Evolutionary conservation across 225 moss, liverwort and hornwort species (phyloP), one percentile per base, ranked within the genome.

Genomic region (Bryoerythrophyllum caledonicum): DNA sequence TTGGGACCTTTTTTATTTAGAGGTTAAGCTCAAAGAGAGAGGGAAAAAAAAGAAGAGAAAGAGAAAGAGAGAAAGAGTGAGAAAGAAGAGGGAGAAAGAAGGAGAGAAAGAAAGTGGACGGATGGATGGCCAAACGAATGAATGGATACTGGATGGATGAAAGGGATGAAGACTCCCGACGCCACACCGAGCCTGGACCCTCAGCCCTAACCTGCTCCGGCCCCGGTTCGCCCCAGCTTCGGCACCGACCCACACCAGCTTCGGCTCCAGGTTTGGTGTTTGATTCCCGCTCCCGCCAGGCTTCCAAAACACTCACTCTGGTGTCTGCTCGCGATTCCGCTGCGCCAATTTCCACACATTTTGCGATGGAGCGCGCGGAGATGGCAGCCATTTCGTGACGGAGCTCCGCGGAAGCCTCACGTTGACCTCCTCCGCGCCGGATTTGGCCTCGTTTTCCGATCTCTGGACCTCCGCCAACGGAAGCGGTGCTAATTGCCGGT

Each of bases 231-330:
- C 6, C 3, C 5, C 4, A 26, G 74, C 59, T 59, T 49, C 72
- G 60, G 15, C 8, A 5, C 62, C 3, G 21, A n/a, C 0, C 1
- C 24, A 15, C 58, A 5, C 12, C 4, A 34, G 74, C 58, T 58
- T 70, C 54, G 63, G 48, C 21, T 10, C 58, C 40, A n/a, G 26
- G 10, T 49, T 43, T 16, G 26, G 56, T 20, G 54, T 8, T 9
- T 38, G 23, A 68, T 70, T 77, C 43, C 61, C 48, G 64, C 81
- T 71, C 76, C 75, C 75, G 70, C 75, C 64, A 35, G 8, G 2
- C 5, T 17, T 59, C 51, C 65, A 49, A 49, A 49, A 60, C 15
- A 28, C 17, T 32, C 74, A 21, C 21, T 30, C 15, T 40, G 21
- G 3, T 16, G 48, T 17, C 10, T 23, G 3, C 23, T 23, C 23